These are phyloP conservation scores for Didymella arachidicola DNA, from an alignment of 2,329 filamentous ascomycete genomes.

Conservation along the genomic window DNA sequence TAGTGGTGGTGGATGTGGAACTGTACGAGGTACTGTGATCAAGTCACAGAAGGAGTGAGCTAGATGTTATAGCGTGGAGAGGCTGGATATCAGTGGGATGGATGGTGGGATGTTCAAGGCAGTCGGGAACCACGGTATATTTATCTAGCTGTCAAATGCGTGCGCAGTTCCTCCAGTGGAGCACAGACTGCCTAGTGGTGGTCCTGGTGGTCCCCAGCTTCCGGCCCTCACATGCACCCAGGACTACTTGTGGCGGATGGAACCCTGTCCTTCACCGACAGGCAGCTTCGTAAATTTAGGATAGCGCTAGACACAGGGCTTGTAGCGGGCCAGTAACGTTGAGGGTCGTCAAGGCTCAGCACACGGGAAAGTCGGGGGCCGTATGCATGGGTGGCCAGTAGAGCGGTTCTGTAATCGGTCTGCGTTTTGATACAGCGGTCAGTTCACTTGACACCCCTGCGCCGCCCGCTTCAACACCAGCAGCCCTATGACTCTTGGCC, in stretches of 20 bases:
- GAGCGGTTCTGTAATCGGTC: conserved; percentile 26
- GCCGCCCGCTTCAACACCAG: conserved; percentile 19
- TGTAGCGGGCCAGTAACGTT: conserved; percentile 40
- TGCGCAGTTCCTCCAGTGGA: conserved; percentile 40
- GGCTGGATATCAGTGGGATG: conserved; percentile 28
- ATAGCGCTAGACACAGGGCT: conserved; percentile 37
- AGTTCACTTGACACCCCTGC: conserved; percentile 26
- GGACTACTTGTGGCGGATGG: conserved; percentile 35
- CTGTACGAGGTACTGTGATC: conserved; percentile 13
- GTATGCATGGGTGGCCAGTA: conserved; percentile 29
- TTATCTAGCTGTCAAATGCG: conserved; percentile 38
- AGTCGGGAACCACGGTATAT: conserved; percentile 40
- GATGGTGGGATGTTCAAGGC: conserved; percentile 33
- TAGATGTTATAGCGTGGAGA: conserved; percentile 30
- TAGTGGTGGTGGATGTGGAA: conserved; percentile 37
- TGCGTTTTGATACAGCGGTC: conserved; percentile 37
- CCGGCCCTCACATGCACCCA: conserved; percentile 41
- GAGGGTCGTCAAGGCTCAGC: conserved; percentile 32
- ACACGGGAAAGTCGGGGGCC: conserved; percentile 35
- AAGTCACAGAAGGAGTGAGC: conserved; percentile 17
- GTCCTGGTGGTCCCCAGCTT: conserved; percentile 33
- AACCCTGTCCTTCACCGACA: conserved; percentile 44
- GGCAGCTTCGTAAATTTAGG: conserved; percentile 43
- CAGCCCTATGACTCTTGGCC: conserved; percentile 39
- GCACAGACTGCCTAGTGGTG: conserved; percentile 41